Evolutionary conservation across 2,329 filamentous ascomycete species (phyloP), one percentile per base, ranked within the genome.

Genomic region (Juglanconis oblonga): DNA sequence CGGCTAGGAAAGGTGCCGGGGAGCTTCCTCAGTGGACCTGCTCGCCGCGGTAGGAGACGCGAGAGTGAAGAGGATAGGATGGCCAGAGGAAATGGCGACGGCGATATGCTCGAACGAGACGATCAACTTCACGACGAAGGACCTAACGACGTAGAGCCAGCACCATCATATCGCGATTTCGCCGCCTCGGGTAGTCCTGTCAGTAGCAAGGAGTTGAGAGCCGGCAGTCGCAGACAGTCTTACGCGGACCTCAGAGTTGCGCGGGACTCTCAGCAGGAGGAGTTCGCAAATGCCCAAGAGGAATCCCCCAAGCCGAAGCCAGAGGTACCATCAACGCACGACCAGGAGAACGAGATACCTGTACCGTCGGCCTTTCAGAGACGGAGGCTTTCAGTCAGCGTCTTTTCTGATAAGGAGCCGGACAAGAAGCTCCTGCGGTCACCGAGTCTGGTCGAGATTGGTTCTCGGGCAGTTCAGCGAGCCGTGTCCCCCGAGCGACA

Each of bases 1-100:
- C 81, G 90, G 62, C 84, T 91, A 13, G 88, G 88, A 14, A 90
- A 91, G 72, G 80, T 89, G 7, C 85, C 88, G 2, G 91, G 91
- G 1, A 89, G 86, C 62, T 93, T 94, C 65, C 77, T 95, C 29
- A 92, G 90, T 66, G 91, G 90, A 1, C 91, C 91, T 33, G 90
- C 91, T 24, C 84, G 91, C 57, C 82, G 92, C 66, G 91, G 90
- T 32, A 83, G 89, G 63, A 81, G 87, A 64, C 79, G 86, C 60
- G 82, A 72, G 67, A 90, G 87, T 67, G 87, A 89, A 64, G 88
- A 91, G 64, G 87, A 89, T 44, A 58, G 67, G 44, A 57, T 66
- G 1, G 65, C 58, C 29, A 65, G 64, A 14, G 69, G 58, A 2
- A 72, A 78, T 38, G 72, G 65, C 7, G 79, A 81, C 8, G 75